Conservation (phyloP, 805 yeast genomes). For the Helenozyma baotianmanensis region DNA sequence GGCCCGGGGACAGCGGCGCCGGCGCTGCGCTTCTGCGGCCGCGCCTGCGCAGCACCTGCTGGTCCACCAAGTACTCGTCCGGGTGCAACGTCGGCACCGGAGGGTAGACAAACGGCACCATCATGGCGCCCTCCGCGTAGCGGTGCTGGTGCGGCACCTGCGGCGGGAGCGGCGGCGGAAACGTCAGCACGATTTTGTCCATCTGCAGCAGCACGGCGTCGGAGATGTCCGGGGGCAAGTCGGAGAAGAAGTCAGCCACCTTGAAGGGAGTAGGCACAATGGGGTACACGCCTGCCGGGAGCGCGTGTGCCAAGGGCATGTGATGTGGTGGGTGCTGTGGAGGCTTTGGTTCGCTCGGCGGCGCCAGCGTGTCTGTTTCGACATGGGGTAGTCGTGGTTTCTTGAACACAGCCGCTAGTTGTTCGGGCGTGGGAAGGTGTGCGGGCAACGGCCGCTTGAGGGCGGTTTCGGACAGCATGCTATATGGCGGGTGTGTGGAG, state of each 20-base stretch:
- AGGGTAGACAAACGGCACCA: constrained; percentile 43
- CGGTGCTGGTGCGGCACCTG: constrained; percentile 1
- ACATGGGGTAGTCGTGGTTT: constrained; percentile 7
- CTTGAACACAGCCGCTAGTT: constrained; percentile 12
- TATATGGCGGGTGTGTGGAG: not conserved
- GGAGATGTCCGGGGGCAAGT: constrained; percentile 16
- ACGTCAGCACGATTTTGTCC: constrained; percentile 19
- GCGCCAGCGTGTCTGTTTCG: too few species aligned
- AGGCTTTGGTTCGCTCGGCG: too few species aligned
- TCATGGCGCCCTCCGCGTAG: constrained; percentile 22
- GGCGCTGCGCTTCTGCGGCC: not conserved
- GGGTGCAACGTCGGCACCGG: constrained; percentile 33
- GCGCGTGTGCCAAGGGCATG: constrained; percentile 27
- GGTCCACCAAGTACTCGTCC: constrained; percentile 1
- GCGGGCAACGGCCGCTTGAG: constrained; percentile 9
- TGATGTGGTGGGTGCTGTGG: too few species aligned
- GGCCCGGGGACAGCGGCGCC: not conserved
- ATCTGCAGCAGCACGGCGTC: constrained; percentile 19
- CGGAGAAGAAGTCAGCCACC: constrained; percentile 33
- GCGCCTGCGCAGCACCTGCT: not conserved
- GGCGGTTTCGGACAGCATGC: not conserved
- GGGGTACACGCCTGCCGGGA: constrained; percentile 36
- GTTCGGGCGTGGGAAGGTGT: constrained; percentile 13
- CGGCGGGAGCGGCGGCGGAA: constrained; percentile 42
- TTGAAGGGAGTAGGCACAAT: constrained; percentile 29